Evolutionary conservation across 352 stramenopile genomes (phyloP).

Genomic region (Pythium rhizo-oryzae): DNA sequence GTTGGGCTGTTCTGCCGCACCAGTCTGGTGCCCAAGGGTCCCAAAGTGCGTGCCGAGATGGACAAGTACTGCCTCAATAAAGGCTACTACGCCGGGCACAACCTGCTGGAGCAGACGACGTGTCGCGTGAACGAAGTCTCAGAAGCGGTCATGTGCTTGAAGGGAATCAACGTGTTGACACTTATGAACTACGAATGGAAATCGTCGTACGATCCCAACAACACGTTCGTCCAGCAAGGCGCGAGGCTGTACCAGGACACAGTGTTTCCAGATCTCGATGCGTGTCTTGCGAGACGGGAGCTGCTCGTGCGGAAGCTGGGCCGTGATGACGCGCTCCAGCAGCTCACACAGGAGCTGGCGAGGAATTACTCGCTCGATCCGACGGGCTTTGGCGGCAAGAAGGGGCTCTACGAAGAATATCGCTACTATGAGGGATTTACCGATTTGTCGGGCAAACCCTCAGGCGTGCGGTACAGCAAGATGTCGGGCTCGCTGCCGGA

Average conservation of each 20-base stretch:
- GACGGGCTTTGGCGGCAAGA: constrained; percentile 17
- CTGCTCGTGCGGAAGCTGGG: constrained; percentile 9
- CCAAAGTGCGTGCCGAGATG: constrained; percentile 11
- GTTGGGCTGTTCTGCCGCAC: constrained; percentile 25
- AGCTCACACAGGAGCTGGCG: constrained; percentile 22
- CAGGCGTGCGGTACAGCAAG: constrained; percentile 20
- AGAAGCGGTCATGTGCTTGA: constrained; percentile 27
- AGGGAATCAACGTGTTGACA: constrained; percentile 23
- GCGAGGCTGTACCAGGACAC: constrained; percentile 13
- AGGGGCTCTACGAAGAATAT: constrained; percentile 22
- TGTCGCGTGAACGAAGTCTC: constrained; percentile 30
- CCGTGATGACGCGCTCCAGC: constrained; percentile 16
- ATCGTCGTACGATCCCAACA: not conserved
- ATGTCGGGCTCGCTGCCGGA: constrained; percentile 28
- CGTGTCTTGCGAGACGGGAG: constrained; percentile 18
- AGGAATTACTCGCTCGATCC: constrained; percentile 22
- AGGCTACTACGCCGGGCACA: constrained; percentile 17
- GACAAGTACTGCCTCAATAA: not conserved
- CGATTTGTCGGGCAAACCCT: constrained; percentile 28
- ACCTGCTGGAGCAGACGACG: constrained; percentile 15
- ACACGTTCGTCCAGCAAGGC: constrained; percentile 21
- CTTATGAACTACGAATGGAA: constrained; percentile 34
- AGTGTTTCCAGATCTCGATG: constrained; percentile 24
- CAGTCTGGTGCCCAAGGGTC: not conserved
- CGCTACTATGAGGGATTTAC: constrained; percentile 22